phyloP scores from a whole-genome alignment of 2,329 filamentous ascomycete species.

The Drechslerella dactyloides region DNA sequence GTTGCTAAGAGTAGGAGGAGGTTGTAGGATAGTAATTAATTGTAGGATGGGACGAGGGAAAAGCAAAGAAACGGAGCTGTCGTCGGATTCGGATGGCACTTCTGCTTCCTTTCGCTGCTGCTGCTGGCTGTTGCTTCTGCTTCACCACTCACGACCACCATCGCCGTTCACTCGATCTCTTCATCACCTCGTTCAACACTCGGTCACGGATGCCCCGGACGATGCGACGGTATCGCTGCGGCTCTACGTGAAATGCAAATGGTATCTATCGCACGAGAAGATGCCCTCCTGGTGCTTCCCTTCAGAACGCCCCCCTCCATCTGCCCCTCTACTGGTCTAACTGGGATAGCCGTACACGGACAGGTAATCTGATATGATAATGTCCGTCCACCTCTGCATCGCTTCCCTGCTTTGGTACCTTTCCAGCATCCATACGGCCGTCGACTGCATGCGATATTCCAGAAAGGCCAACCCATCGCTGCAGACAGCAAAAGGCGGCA shows the following conservation, averaged over 20 bases:
- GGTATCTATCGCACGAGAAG: not conserved
- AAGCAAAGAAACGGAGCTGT: slow-evolving; percentile 4
- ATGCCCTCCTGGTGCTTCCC: not conserved
- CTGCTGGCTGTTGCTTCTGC: not conserved
- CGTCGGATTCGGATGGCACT: slow-evolving; percentile 7
- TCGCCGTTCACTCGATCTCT: not conserved
- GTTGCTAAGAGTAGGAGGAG: slow-evolving; percentile 1
- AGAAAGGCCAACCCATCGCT: slow-evolving; percentile 28
- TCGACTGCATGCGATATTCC: slow-evolving; percentile 45
- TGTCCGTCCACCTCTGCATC: slow-evolving; percentile 5
- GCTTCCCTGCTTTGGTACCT: slow-evolving; percentile 7
- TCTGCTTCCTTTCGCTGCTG: not conserved
- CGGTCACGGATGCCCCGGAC: not conserved
- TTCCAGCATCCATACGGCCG: slow-evolving; percentile 22
- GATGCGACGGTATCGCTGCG: too few relatives aligned
- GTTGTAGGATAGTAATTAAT: not conserved
- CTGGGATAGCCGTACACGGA: not conserved
- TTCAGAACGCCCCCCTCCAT: not conserved
- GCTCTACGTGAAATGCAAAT: not conserved
- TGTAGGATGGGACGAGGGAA: slow-evolving; percentile 2
- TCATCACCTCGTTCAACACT: not conserved
- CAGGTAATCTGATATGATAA: slow-evolving; percentile 4
- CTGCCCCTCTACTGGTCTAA: not conserved
- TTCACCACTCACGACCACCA: not conserved
- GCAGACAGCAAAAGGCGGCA: slow-evolving; percentile 18